Base-by-base conservation (phyloP, 2,329 filamentous ascomycete genomes). In the Neurospora sp. region DNA sequence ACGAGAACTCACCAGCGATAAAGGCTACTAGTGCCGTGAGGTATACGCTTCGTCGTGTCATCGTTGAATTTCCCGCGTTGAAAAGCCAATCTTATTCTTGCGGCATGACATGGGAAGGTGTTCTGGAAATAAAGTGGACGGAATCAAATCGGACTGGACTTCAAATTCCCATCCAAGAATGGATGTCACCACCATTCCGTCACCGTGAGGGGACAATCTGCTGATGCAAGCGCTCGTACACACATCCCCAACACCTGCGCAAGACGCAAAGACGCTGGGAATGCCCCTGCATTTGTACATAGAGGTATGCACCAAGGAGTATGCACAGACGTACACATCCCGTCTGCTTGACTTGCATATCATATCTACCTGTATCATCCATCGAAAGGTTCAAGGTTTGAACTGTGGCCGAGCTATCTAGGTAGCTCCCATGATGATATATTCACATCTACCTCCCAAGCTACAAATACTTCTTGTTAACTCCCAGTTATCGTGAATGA, bases 21-120 rank as follows among this genome's bases (percentile, higher is more conserved):
- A 83, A 80, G 70, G 79, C 82, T 76, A 81, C 78, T 71, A 84
- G 75, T 71, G 80, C 82, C 67, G 79, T 75, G 70, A 77, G 77
- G 73, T 85, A 85, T 43, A 84, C 80, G 39, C 77, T 79, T 58
- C 79, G 78, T 67, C 82, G 80, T 43, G 82, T 84, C 83, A 84
- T 84, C 70, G 11, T 9, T 28, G 13, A 33, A 58, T 5, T 33
- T 33, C 28, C 3, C 28, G 28, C 28, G 28, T 28, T 28, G 28
- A 28, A 28, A 28, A 17, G 13, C 15, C 3, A 9, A 33, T 62
- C 7, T 58, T 4, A 28, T 28, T 28, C 23, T 28, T 28, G 28
- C 28, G 28, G 52, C 52, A 28, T 28, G 13, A 2, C 6, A 17
- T 52, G 23, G 13, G 7, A 17, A 62, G 11, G 23, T 62, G 23